Evolutionary conservation across 1,284 basidiomycete species (phyloP).

Genomic region (Cryptococcus jaspeensis): DNA sequence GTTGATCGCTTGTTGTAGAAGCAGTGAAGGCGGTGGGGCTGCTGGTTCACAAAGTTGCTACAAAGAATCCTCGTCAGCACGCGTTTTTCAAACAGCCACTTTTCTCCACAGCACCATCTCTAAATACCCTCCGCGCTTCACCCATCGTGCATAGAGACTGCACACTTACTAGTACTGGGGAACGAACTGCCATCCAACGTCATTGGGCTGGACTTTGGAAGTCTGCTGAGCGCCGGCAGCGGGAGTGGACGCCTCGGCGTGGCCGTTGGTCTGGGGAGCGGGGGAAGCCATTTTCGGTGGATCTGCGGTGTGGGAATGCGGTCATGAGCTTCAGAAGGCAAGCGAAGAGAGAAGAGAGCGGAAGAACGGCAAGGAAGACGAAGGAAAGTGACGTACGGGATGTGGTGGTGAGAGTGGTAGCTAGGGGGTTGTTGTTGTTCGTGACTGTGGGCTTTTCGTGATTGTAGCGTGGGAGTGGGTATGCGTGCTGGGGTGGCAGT

Average conservation of each 20-base stretch:
- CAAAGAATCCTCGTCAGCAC: slow-evolving; percentile 13
- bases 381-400: too few species aligned
- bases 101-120: not conserved
- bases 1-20: slow-evolving; percentile 99
- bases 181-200: slow-evolving; percentile 94
- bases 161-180: slow-evolving; percentile 78
- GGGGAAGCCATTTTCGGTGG: slow-evolving; percentile 29
- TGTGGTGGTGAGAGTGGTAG: too few species aligned
- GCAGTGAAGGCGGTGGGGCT: slow-evolving; percentile 92
- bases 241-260: slow-evolving; percentile 30
- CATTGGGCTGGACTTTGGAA: slow-evolving; percentile 41
- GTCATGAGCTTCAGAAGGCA: not conserved
- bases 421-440: too few species aligned
- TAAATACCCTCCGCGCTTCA: too few species aligned
- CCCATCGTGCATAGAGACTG: too few species aligned
- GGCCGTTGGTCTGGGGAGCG: slow-evolving; percentile 34
- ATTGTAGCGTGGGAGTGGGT: too few species aligned
- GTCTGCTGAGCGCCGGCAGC: slow-evolving; percentile 17
- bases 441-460: too few species aligned
- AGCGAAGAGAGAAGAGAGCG: not conserved
- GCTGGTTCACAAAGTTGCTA: slow-evolving; percentile 93
- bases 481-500: too few species aligned
- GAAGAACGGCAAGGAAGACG: not conserved
- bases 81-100: not conserved
- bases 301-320: not conserved